These are phyloP conservation scores for Debaryomyces tyrocola DNA, from an alignment of 805 yeast genomes.

Conservation along the genomic window DNA sequence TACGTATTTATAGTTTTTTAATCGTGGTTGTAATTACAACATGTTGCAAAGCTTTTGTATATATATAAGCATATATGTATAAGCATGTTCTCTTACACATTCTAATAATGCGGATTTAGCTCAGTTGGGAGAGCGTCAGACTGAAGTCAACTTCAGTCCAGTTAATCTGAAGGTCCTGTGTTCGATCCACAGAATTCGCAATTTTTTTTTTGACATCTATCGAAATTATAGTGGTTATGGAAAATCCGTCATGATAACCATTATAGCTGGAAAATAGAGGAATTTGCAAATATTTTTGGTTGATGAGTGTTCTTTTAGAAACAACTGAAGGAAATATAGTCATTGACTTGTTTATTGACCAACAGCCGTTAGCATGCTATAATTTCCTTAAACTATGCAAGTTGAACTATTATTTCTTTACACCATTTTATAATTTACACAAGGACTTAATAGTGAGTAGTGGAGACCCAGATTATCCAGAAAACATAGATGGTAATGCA, in stretches of 20 bases:
- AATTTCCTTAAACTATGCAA: conserved; percentile 58
- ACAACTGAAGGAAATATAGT: conserved; percentile 47
- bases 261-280: not conserved
- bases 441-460: conserved; percentile 38
- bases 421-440: conserved; percentile 48
- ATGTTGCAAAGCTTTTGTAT: no score
- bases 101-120: conserved; percentile 17
- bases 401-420: conserved; percentile 49
- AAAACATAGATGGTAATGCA: conserved; percentile 10
- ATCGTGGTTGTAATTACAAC: no score
- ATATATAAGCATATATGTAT: no score
- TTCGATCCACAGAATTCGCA: conserved; percentile 82
- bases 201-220: conserved; percentile 14
- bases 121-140: conserved; percentile 35
- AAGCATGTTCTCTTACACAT: no score
- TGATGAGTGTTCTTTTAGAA: conserved; percentile 42
- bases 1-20: no score
- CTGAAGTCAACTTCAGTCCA: conserved; percentile 34
- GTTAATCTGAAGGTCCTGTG: conserved; percentile 81
- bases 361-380: conserved; percentile 37
- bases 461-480: conserved; percentile 52
- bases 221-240: not conserved
- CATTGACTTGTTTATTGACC: conserved; percentile 42
- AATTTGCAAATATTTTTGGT: not conserved
- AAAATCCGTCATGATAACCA: not conserved